These are phyloP conservation scores for Pleurostoma richardsiae DNA, from an alignment of 2,329 filamentous ascomycete genomes.

Conservation along the genomic window DNA sequence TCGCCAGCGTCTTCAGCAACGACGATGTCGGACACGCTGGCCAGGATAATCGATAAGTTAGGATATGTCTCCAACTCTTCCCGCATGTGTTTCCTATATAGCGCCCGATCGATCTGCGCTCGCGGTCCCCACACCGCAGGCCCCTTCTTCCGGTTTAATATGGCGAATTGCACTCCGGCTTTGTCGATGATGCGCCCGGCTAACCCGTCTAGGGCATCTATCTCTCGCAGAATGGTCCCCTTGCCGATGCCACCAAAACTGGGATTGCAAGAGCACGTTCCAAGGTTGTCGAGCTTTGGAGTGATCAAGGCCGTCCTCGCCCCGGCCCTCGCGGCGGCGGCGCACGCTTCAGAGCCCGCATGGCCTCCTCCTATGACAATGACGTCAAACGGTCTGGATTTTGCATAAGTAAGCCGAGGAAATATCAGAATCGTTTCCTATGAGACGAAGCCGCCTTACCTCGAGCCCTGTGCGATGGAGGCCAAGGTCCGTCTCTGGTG, in stretches of 20 bases:
- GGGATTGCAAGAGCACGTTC: slow-evolving; percentile 94
- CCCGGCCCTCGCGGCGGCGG: slow-evolving; percentile 82
- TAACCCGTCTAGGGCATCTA: slow-evolving; percentile 90
- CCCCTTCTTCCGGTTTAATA: slow-evolving; percentile 84
- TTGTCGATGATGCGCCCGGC: slow-evolving; percentile 88
- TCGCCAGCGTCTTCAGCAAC: slow-evolving; percentile 52
- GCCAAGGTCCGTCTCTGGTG: slow-evolving; percentile 13
- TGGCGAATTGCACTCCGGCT: slow-evolving; percentile 87
- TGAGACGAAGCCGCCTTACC: slow-evolving; percentile 11
- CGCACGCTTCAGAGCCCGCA: slow-evolving; percentile 88
- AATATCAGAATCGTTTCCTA: too few species aligned
- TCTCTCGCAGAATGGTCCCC: slow-evolving; percentile 89
- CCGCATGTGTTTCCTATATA: slow-evolving; percentile 89
- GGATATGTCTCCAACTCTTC: slow-evolving; percentile 75
- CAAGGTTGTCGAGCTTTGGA: slow-evolving; percentile 81
- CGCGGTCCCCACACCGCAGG: slow-evolving; percentile 96
- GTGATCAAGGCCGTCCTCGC: slow-evolving; percentile 88
- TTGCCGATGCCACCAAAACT: slow-evolving; percentile 99
- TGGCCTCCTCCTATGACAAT: slow-evolving; percentile 94
- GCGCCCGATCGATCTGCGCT: slow-evolving; percentile 86
- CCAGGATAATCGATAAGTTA: slow-evolving; percentile 75
- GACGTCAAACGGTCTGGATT: slow-evolving; percentile 71
- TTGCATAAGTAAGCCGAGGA: neutral
- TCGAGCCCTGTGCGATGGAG: slow-evolving; percentile 22
- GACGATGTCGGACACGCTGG: slow-evolving; percentile 89